Evolutionary conservation across 371 early-diverging fungal species (phyloP).

Genomic region (Apophysomyces variabilis): DNA sequence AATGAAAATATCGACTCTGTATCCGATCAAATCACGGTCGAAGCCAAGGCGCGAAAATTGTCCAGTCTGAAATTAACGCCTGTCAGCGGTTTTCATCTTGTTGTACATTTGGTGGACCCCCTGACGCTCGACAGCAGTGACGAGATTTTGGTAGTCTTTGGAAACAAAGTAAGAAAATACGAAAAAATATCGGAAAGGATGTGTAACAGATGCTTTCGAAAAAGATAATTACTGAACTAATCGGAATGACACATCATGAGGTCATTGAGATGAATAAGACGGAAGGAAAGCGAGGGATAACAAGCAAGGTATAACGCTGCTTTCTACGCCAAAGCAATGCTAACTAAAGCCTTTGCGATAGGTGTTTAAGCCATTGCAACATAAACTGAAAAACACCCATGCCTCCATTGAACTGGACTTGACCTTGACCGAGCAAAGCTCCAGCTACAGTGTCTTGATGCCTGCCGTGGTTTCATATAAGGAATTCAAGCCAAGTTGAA

Average conservation of each 20-base stretch:
- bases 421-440: not conserved
- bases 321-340: not conserved
- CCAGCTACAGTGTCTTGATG: not conserved
- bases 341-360: not conserved
- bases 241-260: not conserved
- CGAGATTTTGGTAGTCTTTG: conserved; percentile 2
- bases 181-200: too few species aligned
- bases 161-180: not conserved
- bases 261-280: conserved; percentile 3
- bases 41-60: not conserved
- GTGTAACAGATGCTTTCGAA: not conserved
- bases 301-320: not conserved
- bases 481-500: not conserved
- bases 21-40: not conserved
- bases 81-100: not conserved
- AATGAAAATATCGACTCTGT: not conserved
- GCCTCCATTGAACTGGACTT: not conserved
- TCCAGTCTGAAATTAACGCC: not conserved
- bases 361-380: not conserved
- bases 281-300: not conserved
- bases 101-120: not conserved
- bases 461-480: not conserved
- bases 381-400: not conserved
- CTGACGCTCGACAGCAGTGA: not conserved
- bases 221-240: not conserved